phyloP scores from a whole-genome alignment of 306 rosid genomes.

The Herpetospermum pedunculosum region DNA sequence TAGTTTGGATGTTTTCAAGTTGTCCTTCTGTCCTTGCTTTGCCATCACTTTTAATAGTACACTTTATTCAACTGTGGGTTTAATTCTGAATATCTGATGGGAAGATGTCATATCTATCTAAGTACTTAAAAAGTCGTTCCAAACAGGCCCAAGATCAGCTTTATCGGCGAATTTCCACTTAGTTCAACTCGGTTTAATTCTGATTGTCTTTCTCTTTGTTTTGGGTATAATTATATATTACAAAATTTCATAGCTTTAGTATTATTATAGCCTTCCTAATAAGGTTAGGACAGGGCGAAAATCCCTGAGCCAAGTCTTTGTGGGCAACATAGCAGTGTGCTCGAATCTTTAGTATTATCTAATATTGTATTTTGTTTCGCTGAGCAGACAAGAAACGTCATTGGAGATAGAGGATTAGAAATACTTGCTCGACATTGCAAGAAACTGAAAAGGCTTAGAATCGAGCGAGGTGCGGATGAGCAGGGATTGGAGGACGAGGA shows the following conservation, averaged over 20 bases:
- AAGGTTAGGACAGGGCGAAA: no score
- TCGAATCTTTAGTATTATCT: neutral
- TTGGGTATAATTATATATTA: neutral
- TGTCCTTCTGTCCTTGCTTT: neutral
- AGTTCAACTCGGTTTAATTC: neutral
- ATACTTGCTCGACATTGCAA: conserved; percentile 66
- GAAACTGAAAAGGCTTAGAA: conserved; percentile 71
- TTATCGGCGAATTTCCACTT: no score
- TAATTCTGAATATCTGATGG: neutral
- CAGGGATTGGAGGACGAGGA: conserved; percentile 83
- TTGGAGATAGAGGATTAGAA: conserved; percentile 94
- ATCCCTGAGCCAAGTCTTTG: neutral
- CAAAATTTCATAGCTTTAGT: neutral
- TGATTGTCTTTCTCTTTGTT: neutral
- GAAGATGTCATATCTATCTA: neutral
- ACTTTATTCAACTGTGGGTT: neutral
- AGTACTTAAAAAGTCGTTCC: no score
- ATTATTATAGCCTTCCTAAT: neutral
- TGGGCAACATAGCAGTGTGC: neutral
- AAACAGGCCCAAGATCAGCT: no score
- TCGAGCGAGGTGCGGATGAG: conserved; percentile 89
- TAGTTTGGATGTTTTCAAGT: neutral
- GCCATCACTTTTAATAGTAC: neutral
- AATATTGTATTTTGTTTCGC: conserved; percentile 1
- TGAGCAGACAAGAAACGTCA: conserved; percentile 83